Evolutionary conservation across 495 filamentous ascomycete genomes (phyloP).

Genomic region (Pseudoneurospora amorphoporcata): DNA sequence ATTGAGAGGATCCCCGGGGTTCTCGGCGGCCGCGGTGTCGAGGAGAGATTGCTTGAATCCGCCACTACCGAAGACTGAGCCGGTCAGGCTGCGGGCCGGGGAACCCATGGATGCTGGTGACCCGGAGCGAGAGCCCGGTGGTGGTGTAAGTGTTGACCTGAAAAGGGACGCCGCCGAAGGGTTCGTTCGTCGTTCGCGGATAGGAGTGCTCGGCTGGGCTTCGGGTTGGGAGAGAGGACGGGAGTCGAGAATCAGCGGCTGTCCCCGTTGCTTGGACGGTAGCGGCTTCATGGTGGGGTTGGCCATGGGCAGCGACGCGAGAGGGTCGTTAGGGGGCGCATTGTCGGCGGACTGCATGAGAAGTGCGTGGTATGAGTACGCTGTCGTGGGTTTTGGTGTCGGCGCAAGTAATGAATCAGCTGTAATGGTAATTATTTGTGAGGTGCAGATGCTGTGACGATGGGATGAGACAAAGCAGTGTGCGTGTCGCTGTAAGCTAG

Average conservation of each 20-base stretch:
- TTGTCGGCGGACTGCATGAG: slow-evolving; percentile 37
- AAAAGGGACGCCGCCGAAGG: slow-evolving; percentile 51
- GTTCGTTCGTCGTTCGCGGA: slow-evolving; percentile 34
- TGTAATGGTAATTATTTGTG: not conserved
- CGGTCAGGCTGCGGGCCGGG: slow-evolving; percentile 40
- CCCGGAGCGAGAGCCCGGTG: slow-evolving; percentile 43
- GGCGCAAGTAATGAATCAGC: not conserved
- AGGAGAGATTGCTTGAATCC: slow-evolving; percentile 31
- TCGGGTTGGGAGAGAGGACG: slow-evolving; percentile 30
- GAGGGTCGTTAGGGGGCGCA: slow-evolving; percentile 28
- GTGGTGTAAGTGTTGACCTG: slow-evolving; percentile 44
- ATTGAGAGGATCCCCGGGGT: slow-evolving; percentile 53
- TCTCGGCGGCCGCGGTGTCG: slow-evolving; percentile 38
- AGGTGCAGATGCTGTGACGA: not conserved
- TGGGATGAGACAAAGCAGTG: too few species aligned
- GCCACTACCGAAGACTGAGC: slow-evolving; percentile 38
- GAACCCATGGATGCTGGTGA: slow-evolving; percentile 45
- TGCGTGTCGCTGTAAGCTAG: not conserved
- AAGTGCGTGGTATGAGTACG: not conserved
- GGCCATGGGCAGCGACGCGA: slow-evolving; percentile 33
- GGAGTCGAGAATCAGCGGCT: slow-evolving; percentile 21
- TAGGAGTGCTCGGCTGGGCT: slow-evolving; percentile 37
- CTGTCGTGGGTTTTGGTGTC: not conserved
- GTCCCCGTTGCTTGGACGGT: slow-evolving; percentile 21
- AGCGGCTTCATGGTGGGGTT: slow-evolving; percentile 26